phyloP scores from a whole-genome alignment of 352 stramenopile genomes.

The Phytophthora capsici region DNA sequence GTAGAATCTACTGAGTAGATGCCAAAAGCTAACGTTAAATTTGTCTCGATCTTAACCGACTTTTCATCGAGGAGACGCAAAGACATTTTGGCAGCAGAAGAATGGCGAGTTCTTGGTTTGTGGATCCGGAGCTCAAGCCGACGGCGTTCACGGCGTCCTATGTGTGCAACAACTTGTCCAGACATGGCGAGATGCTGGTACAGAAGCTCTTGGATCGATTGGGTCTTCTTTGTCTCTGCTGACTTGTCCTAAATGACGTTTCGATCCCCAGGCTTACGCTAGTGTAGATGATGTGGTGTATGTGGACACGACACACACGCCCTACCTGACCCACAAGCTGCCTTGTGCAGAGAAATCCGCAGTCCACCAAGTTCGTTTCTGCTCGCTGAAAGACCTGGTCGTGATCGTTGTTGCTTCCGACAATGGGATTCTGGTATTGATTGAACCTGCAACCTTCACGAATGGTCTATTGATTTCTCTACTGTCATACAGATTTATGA shows the following conservation, averaged over 20 bases:
- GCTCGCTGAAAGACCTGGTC: conserved; percentile 42
- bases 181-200: conserved; percentile 52
- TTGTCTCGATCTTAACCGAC: conserved; percentile 12
- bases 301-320: conserved; percentile 49
- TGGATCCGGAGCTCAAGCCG: conserved; percentile 49
- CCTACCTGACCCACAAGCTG: conserved; percentile 49
- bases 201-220: neutral
- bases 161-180: conserved; percentile 64
- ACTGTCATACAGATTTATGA: conserved; percentile 60
- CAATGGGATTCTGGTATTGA: conserved; percentile 57
- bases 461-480: neutral
- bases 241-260: conserved; percentile 5
- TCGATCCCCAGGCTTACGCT: conserved; percentile 45
- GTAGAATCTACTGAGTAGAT: too few species aligned
- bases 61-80: conserved; percentile 24
- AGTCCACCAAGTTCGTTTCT: conserved; percentile 75
- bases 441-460: neutral
- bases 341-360: conserved; percentile 54
- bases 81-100: conserved; percentile 11
- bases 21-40: too few species aligned
- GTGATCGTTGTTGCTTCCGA: conserved; percentile 76
- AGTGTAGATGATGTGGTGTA: conserved; percentile 54
- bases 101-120: conserved; percentile 57
- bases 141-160: conserved; percentile 56
- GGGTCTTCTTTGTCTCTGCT: neutral